Base-by-base conservation (phyloP, 306 rosid genomes). In the Ziziphus jujuba region DNA sequence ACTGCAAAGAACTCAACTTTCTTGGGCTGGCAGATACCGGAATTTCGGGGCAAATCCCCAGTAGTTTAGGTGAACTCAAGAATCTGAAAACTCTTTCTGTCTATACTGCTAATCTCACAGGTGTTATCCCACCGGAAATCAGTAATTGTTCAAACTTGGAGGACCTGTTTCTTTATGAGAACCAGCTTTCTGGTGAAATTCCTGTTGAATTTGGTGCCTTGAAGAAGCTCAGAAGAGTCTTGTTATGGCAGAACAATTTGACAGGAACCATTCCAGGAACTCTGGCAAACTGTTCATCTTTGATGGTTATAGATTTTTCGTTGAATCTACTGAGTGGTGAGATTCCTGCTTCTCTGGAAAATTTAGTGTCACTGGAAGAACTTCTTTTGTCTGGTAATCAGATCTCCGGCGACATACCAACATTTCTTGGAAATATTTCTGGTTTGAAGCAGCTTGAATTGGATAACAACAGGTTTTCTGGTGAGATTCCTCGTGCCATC, bases 1-100 rank as follows among this genome's bases (percentile, higher is more conserved):
- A 81, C 58, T 89, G 96, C 74, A 85, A 82, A 76, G 73, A 70
- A 51, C 80, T 92, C 16, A 78, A 74, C 71, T 83, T 89, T 21
- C 79, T 92, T 6, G 98, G 98, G 59, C 91, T 92, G 16, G 89
- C 98, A 22, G 98, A 80, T 74, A 89, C 97, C 12, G 88, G 92
- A 31, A 75, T 87, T 70, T 85, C 91, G 0, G 97, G 98, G 76
- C 64, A 71, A 82, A 85, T 92, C 81, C 98, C 96, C 34, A 50
- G 80, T 33, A 82, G 87, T 49, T 64, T 92, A 70, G 98, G 98
- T 54, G 83, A 79, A 64, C 95, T 92, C 16, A 69, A 56, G 49
- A 86, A 82, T 74, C 92, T 92, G 56, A 69, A 86, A 80, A 89
- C 93, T 34, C 89, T 92, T 72, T 87, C 91, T 1, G 80, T 85